A percentile compares a stretch with the other conserved stretches of the same genome.
These are phyloP conservation scores for Solanum megistacrolobum DNA, from an alignment of 257 asterid species.

Conservation along the genomic window DNA sequence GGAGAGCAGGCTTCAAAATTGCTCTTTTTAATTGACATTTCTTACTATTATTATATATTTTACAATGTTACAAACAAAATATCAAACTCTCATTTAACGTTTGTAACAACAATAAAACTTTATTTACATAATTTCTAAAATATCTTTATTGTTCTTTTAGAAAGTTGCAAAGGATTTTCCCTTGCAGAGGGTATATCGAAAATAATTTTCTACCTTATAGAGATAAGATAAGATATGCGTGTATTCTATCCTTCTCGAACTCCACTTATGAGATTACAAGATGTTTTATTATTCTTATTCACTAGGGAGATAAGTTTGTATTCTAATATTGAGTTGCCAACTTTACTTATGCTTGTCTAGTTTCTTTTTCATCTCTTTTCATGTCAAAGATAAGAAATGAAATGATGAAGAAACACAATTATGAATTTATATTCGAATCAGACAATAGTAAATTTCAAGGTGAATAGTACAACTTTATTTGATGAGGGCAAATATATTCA, in stretches of 20 bases:
- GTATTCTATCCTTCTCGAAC: not conserved
- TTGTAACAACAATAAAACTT: no score
- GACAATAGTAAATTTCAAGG: not conserved
- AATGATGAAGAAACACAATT: not conserved
- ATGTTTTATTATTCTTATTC: not conserved
- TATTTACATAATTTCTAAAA: not conserved
- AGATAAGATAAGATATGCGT: not conserved
- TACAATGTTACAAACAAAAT: no score
- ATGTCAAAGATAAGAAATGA: not conserved
- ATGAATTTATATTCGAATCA: not conserved
- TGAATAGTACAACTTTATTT: not conserved
- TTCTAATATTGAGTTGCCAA: not conserved
- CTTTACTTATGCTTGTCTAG: not conserved
- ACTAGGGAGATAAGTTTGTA: not conserved
- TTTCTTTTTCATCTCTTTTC: not conserved
- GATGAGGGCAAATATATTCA: not conserved
- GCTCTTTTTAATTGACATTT: no score
- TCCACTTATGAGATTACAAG: not conserved
- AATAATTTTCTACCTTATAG: not conserved
- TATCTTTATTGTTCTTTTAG: not conserved
- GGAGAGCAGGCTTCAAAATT: no score
- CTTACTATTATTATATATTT: no score
- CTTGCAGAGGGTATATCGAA: not conserved
- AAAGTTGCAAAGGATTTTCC: not conserved
- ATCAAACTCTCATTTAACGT: no score